Conservation (phyloP, 2,329 filamentous ascomycete genomes). For the Fusarium sp. region DNA sequence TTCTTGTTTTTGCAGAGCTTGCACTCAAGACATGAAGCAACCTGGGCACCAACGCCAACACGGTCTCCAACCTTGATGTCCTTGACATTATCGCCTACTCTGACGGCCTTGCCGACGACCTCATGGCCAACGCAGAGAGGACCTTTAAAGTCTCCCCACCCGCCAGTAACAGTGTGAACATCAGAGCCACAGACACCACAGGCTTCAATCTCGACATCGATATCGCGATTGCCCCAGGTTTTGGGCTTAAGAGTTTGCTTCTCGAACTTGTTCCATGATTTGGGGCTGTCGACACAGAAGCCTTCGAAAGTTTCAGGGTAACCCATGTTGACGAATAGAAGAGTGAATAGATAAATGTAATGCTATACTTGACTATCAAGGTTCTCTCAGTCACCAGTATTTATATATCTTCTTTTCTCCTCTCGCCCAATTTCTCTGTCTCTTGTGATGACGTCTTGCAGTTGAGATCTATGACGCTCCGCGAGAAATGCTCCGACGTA, state of each 20-base stretch:
- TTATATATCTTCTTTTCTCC: slow-evolving; percentile 8
- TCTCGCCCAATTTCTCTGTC: background rate
- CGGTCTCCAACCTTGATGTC: slow-evolving; percentile 70
- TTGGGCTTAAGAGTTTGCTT: slow-evolving; percentile 64
- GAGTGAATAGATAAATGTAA: background rate
- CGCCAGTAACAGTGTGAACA: slow-evolving; percentile 60
- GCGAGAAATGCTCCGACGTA: background rate
- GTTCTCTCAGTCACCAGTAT: slow-evolving; percentile 12
- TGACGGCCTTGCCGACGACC: slow-evolving; percentile 69
- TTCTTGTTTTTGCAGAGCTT: slow-evolving; percentile 59
- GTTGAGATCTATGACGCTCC: slow-evolving; percentile 24
- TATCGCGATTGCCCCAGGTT: slow-evolving; percentile 71
- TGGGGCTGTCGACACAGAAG: slow-evolving; percentile 56
- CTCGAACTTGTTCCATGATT: slow-evolving; percentile 56
- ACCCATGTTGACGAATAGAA: slow-evolving; percentile 48
- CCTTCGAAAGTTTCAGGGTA: slow-evolving; percentile 58
- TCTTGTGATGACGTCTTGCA: slow-evolving; percentile 18
- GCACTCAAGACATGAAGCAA: slow-evolving; percentile 47
- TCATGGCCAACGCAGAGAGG: slow-evolving; percentile 72
- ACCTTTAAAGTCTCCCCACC: slow-evolving; percentile 58
- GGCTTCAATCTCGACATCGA: slow-evolving; percentile 74
- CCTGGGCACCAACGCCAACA: slow-evolving; percentile 57
- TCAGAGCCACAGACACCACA: slow-evolving; percentile 75
- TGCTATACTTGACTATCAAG: slow-evolving; percentile 11
- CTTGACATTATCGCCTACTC: slow-evolving; percentile 61